Base-by-base conservation (phyloP, 441 rosid species). In the Brassica balearica region DNA sequence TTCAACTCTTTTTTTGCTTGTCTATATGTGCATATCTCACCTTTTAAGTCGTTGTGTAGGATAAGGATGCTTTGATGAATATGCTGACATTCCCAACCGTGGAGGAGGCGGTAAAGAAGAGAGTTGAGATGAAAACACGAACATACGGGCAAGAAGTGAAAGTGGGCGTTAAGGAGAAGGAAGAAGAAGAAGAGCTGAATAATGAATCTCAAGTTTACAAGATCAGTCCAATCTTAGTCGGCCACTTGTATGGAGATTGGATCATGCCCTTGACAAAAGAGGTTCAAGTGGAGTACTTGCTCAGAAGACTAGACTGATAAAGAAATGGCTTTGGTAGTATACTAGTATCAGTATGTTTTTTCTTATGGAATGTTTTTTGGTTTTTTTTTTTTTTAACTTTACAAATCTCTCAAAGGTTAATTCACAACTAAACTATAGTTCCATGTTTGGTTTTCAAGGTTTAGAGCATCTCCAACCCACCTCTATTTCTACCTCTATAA, bases 251-350 rank as follows among this genome's bases (percentile, higher is more conserved):
- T 67, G 92, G 91, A 7, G 87, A 87, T 56, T 90, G 97, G 98
- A 94, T 96, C 86, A 93, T 96, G 99, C 99, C 98, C 0, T 77
- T 93, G 81, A 96, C 99, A 9, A 96, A 96, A 80, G 95, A 91
- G 73, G 98, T 95, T 74, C 98, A 95, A 72, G 93, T 95, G 2
- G 86, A 81, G 63, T 95, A 95, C 76, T 77, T 95, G 25, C 82
- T 93, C 72, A 89, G 98, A 85, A 90, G 99, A 84, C 77, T 96
- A 67, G 97, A 93, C 59, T 89, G 80, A n/a, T 17, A 4, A 55
- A 43, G 11, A 23, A 14, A 29, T 34, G 82, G 41, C 43, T 64
- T 58, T 70, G 58, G 63, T 74, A 64, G 62, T 69, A 38, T 12
- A 25, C 41, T 71, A 77, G 68, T 25, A 62, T 51, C 65, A 77